phyloP scores from a whole-genome alignment of 805 yeast genomes.

The Danielia oregonensis region DNA sequence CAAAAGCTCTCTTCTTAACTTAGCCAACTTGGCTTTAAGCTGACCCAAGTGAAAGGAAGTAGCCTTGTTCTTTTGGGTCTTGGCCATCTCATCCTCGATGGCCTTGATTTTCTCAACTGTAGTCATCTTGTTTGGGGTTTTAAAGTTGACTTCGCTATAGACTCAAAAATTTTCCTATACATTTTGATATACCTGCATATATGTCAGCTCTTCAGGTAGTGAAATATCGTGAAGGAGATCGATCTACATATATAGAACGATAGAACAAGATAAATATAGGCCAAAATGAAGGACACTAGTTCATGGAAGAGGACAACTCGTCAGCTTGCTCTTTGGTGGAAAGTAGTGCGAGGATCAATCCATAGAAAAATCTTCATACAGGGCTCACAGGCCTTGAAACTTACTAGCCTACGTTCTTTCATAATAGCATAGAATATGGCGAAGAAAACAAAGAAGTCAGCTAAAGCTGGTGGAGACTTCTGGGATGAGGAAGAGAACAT shows the following conservation, averaged over 20 bases:
- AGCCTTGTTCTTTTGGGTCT: slow-evolving; percentile 96
- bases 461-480: slow-evolving; percentile 62
- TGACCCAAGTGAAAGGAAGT: slow-evolving; percentile 97
- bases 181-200: not conserved
- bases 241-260: slow-evolving; percentile 2
- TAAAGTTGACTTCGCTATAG: not conserved
- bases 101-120: slow-evolving; percentile 65
- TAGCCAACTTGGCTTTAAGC: slow-evolving; percentile 93
- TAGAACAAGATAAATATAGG: too few relatives aligned
- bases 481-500: slow-evolving; percentile 75
- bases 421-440: slow-evolving; percentile 29
- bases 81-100: slow-evolving; percentile 97
- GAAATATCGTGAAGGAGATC: slow-evolving; percentile 3
- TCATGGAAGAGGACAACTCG: too few relatives aligned
- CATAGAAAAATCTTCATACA: slow-evolving; percentile 15
- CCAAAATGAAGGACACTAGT: too few relatives aligned
- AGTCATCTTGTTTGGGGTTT: slow-evolving; percentile 29
- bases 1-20: slow-evolving; percentile 86
- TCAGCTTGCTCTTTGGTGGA: too few relatives aligned
- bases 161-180: slow-evolving; percentile 2
- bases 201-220: too few relatives aligned
- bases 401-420: too few relatives aligned
- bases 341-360: slow-evolving; percentile 1
- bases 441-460: slow-evolving; percentile 53
- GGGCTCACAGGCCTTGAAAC: too few relatives aligned